Evolutionary conservation across 108 stramenopile genomes (phyloP).

Genomic region (Parietichytrium sp.): DNA sequence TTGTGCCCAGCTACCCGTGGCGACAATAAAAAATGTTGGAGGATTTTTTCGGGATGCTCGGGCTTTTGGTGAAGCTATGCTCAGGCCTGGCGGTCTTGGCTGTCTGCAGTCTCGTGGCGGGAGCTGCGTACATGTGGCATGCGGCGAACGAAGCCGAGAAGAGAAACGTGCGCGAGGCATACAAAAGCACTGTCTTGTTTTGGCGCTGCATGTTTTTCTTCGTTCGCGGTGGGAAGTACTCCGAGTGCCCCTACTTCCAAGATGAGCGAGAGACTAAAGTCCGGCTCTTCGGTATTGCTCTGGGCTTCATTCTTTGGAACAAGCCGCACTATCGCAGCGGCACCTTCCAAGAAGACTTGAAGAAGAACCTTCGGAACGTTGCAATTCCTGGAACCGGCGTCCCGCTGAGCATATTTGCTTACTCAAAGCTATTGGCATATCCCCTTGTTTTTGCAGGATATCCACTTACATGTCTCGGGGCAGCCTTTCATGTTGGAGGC

Average conservation of each 20-base stretch:
- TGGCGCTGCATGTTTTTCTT: not conserved
- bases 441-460: conserved; percentile 35
- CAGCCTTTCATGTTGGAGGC: conserved; percentile 7
- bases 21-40: too few species aligned
- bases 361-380: conserved; percentile 91
- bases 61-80: too few species aligned
- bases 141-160: not conserved
- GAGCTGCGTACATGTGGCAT: not conserved
- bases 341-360: conserved; percentile 76
- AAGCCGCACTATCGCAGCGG: conserved; percentile 88
- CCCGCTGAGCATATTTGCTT: conserved; percentile 71
- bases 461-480: conserved; percentile 67
- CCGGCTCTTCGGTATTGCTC: conserved; percentile 81
- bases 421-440: conserved; percentile 43
- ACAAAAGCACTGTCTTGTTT: not conserved
- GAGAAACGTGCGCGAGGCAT: not conserved
- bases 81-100: too few species aligned
- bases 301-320: conserved; percentile 83
- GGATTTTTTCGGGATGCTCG: too few species aligned
- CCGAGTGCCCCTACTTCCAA: not conserved
- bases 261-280: conserved; percentile 41
- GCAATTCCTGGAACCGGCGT: conserved; percentile 92
- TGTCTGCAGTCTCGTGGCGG: not conserved
- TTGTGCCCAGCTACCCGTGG: too few species aligned
- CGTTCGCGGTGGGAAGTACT: not conserved